Evolutionary conservation across 495 filamentous ascomycete genomes (phyloP).

Genomic region (Penicillium coprophilum): DNA sequence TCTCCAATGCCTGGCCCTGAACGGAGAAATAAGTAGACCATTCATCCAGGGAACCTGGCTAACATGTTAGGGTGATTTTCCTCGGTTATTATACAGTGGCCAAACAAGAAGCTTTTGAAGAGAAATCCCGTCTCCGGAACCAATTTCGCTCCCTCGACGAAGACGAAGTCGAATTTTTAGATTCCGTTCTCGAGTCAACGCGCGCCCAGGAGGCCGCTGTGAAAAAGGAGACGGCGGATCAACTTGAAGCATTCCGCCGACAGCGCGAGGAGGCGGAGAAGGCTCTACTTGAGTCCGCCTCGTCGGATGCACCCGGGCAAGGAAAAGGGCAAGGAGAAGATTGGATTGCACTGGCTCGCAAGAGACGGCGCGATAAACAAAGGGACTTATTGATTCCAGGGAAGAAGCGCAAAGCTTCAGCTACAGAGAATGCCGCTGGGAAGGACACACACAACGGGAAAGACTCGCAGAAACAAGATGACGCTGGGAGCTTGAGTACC

Average conservation of each 20-base stretch:
- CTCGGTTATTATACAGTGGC: conserved; percentile 69
- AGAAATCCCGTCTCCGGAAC: conserved; percentile 80
- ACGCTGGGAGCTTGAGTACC: neutral
- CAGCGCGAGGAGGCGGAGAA: conserved; percentile 67
- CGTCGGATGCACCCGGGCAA: conserved; percentile 36
- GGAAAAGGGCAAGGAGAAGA: conserved; percentile 50
- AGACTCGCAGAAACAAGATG: conserved; percentile 11
- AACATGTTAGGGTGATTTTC: conserved; percentile 14
- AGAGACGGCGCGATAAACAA: conserved; percentile 58
- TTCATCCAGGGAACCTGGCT: conserved; percentile 1
- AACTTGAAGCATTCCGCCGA: conserved; percentile 67
- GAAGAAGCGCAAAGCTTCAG: conserved; percentile 56
- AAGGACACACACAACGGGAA: conserved; percentile 17
- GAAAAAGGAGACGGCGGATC: conserved; percentile 71
- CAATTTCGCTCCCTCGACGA: conserved; percentile 94
- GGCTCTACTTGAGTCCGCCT: conserved; percentile 40
- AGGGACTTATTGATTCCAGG: conserved; percentile 55
- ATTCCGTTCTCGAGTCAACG: conserved; percentile 68
- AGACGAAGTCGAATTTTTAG: conserved; percentile 90
- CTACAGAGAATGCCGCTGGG: conserved; percentile 16
- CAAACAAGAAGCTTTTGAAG: conserved; percentile 96
- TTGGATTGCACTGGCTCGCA: conserved; percentile 55
- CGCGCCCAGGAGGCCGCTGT: conserved; percentile 69
- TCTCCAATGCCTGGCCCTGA: neutral
- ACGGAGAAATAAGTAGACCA: neutral